Base-by-base conservation (phyloP, 1,284 basidiomycete genomes). In the Rhodofomes roseus region DNA sequence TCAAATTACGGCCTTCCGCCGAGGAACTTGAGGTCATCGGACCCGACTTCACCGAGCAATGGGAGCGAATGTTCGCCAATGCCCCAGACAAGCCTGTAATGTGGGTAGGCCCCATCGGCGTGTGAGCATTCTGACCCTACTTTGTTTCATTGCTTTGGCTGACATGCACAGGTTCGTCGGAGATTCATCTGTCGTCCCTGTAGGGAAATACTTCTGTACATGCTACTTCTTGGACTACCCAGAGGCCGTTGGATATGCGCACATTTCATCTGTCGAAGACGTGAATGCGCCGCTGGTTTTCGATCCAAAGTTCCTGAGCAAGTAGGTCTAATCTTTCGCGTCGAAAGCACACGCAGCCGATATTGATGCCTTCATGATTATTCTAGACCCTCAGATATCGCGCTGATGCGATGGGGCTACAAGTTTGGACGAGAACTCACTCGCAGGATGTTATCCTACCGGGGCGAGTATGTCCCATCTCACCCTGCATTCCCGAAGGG, bases 21-120 rank as follows among this genome's bases (percentile, higher is more conserved):
- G 68, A 73, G 18, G 82, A 85, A 25, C 69, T 83, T 25, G 68
- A 74, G 43, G 68, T 69, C 22, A 67, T 84, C 18, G 81, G 81
- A 0, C 72, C 79, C 1, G 74, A 71, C 3, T 84, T 84, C 65
- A 63, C 72, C 37, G 54, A 71, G 18, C 62, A 73, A 1, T 83
- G 81, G 81, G 65, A 77, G 37, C 64, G 70, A 1, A 76, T 76
- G 63, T 84, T 78, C 54, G 75, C 68, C 22, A 67, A 73, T 9
- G 72, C 72, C 0, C 80, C 78, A 1, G 83, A 85, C 63, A 84
- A 84, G 63, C 73, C 81, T 0, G 75, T 81, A 11, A 63, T 78
- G 18, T 75, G 73, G 67, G 62, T 80, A 2, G 71, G 73, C 5
- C 43, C 68, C 9, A 51, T 71, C 67, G n/a, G 48, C 48, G 6